Percentiles rank a stretch among this genome's conserved stretches.
These are phyloP conservation scores for Zymoseptoria passerinii DNA, from an alignment of 2,329 filamentous ascomycete genomes.

Conservation along the genomic window DNA sequence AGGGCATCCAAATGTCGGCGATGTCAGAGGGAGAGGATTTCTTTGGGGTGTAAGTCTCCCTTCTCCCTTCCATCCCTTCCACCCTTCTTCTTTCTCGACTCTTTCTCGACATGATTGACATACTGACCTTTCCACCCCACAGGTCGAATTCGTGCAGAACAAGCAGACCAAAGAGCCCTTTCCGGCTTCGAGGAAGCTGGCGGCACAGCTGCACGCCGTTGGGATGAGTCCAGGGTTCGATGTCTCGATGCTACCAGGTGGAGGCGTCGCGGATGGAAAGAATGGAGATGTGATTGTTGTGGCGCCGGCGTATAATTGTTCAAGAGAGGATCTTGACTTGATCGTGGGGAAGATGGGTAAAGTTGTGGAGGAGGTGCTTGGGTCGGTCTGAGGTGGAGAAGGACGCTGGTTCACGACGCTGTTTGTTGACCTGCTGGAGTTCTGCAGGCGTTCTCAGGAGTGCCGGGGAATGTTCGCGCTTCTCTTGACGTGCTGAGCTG, in stretches of 20 bases:
- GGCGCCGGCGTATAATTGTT: constrained; percentile 58
- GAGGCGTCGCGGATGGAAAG: constrained; percentile 48
- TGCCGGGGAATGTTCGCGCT: too few relatives aligned
- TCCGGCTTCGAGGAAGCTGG: constrained; percentile 35
- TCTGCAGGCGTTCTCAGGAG: too few relatives aligned
- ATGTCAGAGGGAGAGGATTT: constrained; percentile 51
- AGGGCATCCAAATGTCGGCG: constrained; percentile 44
- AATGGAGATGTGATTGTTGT: constrained; percentile 55
- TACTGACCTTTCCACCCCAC: constrained; percentile 25
- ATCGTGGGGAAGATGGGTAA: constrained; percentile 43
- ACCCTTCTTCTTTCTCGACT: too few relatives aligned
- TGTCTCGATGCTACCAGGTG: constrained; percentile 53
- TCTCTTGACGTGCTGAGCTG: too few relatives aligned
- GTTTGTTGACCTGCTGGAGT: too few relatives aligned
- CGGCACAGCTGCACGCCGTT: constrained; percentile 37
- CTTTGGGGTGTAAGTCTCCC: constrained; percentile 36
- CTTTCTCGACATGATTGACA: constrained; percentile 26
- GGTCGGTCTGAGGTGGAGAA: constrained; percentile 1
- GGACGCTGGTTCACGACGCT: too few relatives aligned
- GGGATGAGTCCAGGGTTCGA: constrained; percentile 33
- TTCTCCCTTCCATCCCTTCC: background rate
- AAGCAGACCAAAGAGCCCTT: constrained; percentile 46
- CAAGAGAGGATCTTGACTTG: constrained; percentile 44
- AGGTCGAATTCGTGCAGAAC: constrained; percentile 50
- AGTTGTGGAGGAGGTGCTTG: constrained; percentile 43